Evolutionary conservation across 352 stramenopile genomes (phyloP).

Genomic region (Phytophthora quininea): DNA sequence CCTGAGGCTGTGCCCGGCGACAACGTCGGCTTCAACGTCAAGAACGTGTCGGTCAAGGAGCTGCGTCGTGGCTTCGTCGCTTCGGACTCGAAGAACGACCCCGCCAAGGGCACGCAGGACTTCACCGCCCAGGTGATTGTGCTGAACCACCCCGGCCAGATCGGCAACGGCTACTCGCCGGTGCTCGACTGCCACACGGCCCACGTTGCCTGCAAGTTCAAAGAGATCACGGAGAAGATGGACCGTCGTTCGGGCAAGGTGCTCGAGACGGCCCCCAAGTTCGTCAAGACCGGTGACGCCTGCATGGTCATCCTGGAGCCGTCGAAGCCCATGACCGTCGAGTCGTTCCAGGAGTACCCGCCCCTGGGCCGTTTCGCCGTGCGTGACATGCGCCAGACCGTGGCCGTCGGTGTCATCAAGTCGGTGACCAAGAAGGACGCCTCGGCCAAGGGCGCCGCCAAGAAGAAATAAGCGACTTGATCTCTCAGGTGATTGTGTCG

Average conservation of each 20-base stretch:
- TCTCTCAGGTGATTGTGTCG: slow-evolving; percentile 30
- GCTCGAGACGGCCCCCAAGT: slow-evolving; percentile 94
- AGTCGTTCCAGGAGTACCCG: slow-evolving; percentile 97
- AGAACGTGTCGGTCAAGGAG: slow-evolving; percentile 95
- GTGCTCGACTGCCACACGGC: slow-evolving; percentile 98
- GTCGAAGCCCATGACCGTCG: slow-evolving; percentile 94
- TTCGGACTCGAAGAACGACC: slow-evolving; percentile 94
- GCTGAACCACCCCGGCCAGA: slow-evolving; percentile 95
- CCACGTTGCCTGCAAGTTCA: slow-evolving; percentile 96
- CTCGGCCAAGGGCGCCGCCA: slow-evolving; percentile 9
- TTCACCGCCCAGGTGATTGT: slow-evolving; percentile 98
- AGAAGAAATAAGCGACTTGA: slow-evolving; percentile 24
- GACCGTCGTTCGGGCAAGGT: slow-evolving; percentile 96
- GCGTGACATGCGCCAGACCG: slow-evolving; percentile 96
- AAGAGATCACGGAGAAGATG: slow-evolving; percentile 96
- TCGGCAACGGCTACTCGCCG: slow-evolving; percentile 93
- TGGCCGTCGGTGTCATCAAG: slow-evolving; percentile 89
- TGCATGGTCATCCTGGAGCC: slow-evolving; percentile 96
- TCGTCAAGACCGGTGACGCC: slow-evolving; percentile 95
- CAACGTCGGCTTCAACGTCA: slow-evolving; percentile 98
- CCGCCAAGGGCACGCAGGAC: slow-evolving; percentile 74
- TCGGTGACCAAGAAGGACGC: slow-evolving; percentile 20
- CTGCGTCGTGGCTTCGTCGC: slow-evolving; percentile 94
- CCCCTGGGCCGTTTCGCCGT: slow-evolving; percentile 96
- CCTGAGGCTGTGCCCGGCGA: slow-evolving; percentile 92